Percentiles rank a stretch among this genome's conserved stretches.
Evolutionary conservation across 2,329 filamentous ascomycete genomes (phyloP).

Genomic region (Diplodia corticola): DNA sequence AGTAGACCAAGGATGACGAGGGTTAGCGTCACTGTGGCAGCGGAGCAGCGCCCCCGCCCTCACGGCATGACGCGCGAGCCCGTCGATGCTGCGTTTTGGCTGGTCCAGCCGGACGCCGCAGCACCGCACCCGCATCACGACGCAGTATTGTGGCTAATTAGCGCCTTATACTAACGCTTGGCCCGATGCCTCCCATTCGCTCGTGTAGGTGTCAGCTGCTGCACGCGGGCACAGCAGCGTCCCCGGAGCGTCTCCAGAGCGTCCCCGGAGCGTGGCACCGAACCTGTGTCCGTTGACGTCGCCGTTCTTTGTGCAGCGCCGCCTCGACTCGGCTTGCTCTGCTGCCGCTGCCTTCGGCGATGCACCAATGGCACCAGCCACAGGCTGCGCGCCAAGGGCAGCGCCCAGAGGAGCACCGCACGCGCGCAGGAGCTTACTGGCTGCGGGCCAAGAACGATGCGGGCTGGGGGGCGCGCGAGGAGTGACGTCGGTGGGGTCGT

Average conservation of each 20-base stretch:
- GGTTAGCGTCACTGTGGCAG: not conserved
- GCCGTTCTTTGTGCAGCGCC: conserved; percentile 3
- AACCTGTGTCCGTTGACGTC: conserved; percentile 1
- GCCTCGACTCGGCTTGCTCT: not conserved
- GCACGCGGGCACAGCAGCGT: not conserved
- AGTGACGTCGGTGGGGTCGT: not conserved
- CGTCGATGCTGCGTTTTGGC: not conserved
- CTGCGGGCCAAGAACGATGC: conserved; percentile 1
- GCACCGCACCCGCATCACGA: not conserved
- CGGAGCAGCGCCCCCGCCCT: not conserved
- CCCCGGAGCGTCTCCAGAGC: not conserved
- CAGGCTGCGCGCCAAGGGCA: not conserved
- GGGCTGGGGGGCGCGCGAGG: not conserved
- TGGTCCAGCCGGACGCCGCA: not conserved
- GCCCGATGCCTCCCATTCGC: not conserved
- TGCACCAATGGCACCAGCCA: not conserved
- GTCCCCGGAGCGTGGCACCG: not conserved
- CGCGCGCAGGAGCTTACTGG: conserved; percentile 11
- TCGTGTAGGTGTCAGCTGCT: not conserved
- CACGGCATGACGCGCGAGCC: conserved; percentile 1
- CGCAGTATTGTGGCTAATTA: conserved; percentile 8
- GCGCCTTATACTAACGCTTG: not conserved
- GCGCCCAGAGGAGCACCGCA: not conserved
- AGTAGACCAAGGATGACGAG: not conserved
- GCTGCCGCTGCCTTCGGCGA: not conserved